Percentiles rank a stretch among this genome's conserved stretches.
Evolutionary conservation across 331 rosid species (phyloP).

Genomic region (Dryas integrifolia): DNA sequence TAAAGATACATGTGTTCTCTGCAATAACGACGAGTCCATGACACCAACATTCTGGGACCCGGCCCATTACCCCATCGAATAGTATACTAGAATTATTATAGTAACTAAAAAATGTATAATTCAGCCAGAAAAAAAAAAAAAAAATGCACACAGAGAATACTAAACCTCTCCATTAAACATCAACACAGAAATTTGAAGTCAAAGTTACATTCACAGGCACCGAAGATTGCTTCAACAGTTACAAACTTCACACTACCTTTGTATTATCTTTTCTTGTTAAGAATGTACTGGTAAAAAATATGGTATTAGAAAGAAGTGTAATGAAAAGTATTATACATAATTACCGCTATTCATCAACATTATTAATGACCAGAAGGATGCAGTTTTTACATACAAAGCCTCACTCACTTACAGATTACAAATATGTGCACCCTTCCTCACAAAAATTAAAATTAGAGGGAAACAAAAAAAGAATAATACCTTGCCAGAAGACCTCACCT

Average conservation of each 20-base stretch:
- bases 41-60: too few species aligned
- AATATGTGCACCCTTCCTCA: slow-evolving; percentile 30
- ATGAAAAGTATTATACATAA: slow-evolving; percentile 35
- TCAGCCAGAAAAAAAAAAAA: too few species aligned
- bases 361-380: slow-evolving; percentile 32
- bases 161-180: too few species aligned
- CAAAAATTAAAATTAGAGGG: slow-evolving; percentile 27
- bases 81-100: too few species aligned
- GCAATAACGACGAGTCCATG: too few species aligned
- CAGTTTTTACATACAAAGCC: slow-evolving; percentile 35
- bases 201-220: not conserved
- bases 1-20: too few species aligned
- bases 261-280: slow-evolving; percentile 15
- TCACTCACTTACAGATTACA: slow-evolving; percentile 29
- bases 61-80: too few species aligned
- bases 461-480: slow-evolving; percentile 49
- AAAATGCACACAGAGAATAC: too few species aligned
- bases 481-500: slow-evolving; percentile 92
- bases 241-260: not conserved
- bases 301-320: not conserved
- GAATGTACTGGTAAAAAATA: slow-evolving; percentile 23
- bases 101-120: too few species aligned
- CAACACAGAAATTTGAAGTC: too few species aligned
- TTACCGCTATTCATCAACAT: slow-evolving; percentile 33
- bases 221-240: too few species aligned